These are phyloP conservation scores for Cutaneotrichosporon sp. DNA, from an alignment of 1,284 basidiomycete species.

Conservation along the genomic window DNA sequence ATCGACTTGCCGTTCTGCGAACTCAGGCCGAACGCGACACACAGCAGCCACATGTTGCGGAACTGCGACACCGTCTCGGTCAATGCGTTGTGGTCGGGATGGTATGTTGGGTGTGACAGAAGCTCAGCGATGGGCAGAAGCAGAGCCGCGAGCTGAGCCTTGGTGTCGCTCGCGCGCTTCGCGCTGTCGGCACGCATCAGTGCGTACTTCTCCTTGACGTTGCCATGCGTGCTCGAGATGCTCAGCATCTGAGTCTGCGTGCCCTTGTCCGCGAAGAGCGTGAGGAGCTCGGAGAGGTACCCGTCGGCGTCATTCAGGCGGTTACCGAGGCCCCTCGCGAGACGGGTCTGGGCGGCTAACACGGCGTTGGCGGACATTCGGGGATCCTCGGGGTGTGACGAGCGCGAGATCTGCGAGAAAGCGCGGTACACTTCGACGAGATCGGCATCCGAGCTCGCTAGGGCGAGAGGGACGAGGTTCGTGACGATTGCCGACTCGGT, in stretches of 20 bases:
- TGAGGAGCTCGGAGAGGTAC: conserved; percentile 81
- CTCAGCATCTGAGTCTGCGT: conserved; percentile 81
- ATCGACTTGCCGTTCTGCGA: conserved; percentile 60
- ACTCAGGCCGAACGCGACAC: conserved; percentile 66
- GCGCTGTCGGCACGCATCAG: conserved; percentile 33
- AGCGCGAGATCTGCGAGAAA: conserved; percentile 81
- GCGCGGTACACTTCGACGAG: conserved; percentile 82
- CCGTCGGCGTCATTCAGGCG: conserved; percentile 72
- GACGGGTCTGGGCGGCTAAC: conserved; percentile 79
- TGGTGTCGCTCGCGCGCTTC: conserved; percentile 60
- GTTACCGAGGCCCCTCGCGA: conserved; percentile 69
- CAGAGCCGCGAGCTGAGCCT: conserved; percentile 78
- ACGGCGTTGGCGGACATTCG: conserved; percentile 84
- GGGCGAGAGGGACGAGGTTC: conserved; percentile 84
- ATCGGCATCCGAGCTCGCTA: conserved; percentile 70
- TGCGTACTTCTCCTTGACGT: conserved; percentile 25
- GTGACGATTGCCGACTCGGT: conserved; percentile 88
- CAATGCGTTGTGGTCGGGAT: conserved; percentile 62
- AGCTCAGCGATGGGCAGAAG: conserved; percentile 87
- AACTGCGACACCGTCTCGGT: conserved; percentile 75
- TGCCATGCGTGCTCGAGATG: conserved; percentile 32
- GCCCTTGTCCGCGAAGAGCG: conserved; percentile 86
- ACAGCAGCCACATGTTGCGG: conserved; percentile 93
- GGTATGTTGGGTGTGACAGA: conserved; percentile 72
- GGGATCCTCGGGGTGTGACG: conserved; percentile 78